These are phyloP conservation scores for Penicillium manginii DNA, from an alignment of 495 filamentous ascomycete species.

Conservation along the genomic window DNA sequence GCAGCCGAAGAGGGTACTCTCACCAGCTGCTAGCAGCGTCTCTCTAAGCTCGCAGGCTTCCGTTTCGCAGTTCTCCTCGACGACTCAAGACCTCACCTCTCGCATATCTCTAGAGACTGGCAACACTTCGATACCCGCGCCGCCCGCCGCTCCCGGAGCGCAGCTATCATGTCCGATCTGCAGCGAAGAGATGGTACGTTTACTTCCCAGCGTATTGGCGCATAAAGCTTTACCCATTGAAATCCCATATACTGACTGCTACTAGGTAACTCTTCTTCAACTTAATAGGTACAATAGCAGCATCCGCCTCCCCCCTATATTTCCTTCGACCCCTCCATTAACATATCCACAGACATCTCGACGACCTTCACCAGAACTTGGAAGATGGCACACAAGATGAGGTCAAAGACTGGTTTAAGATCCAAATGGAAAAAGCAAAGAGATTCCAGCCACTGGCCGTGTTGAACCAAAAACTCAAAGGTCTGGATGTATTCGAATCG, in stretches of 20 bases:
- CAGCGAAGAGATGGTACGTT: slow-evolving; percentile 87
- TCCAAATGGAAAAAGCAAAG: slow-evolving; percentile 94
- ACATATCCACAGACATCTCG: slow-evolving; percentile 69
- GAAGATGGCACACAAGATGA: slow-evolving; percentile 93
- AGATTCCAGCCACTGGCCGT: slow-evolving; percentile 91
- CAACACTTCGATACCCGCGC: slow-evolving; percentile 49
- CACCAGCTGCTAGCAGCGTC: slow-evolving; percentile 61
- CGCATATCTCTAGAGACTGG: slow-evolving; percentile 60
- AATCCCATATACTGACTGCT: slow-evolving; percentile 4
- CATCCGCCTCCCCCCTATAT: not conserved
- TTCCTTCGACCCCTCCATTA: slow-evolving; percentile 20
- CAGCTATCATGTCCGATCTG: slow-evolving; percentile 92
- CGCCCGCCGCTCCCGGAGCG: slow-evolving; percentile 58
- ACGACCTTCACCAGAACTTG: slow-evolving; percentile 92
- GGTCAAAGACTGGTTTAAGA: slow-evolving; percentile 97
- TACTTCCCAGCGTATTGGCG: not conserved
- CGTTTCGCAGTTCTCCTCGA: slow-evolving; percentile 59
- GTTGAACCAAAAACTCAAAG: slow-evolving; percentile 93
- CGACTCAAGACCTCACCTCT: slow-evolving; percentile 61
- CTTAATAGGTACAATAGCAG: slow-evolving; percentile 70
- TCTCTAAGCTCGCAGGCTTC: slow-evolving; percentile 67
- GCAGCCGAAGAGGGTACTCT: slow-evolving; percentile 59
- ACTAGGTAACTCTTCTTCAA: slow-evolving; percentile 86
- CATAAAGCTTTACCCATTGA: not conserved
- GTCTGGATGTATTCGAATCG: slow-evolving; percentile 96